Base-by-base conservation (phyloP, 2,329 filamentous ascomycete species). In the Thielaviopsis musarum region DNA sequence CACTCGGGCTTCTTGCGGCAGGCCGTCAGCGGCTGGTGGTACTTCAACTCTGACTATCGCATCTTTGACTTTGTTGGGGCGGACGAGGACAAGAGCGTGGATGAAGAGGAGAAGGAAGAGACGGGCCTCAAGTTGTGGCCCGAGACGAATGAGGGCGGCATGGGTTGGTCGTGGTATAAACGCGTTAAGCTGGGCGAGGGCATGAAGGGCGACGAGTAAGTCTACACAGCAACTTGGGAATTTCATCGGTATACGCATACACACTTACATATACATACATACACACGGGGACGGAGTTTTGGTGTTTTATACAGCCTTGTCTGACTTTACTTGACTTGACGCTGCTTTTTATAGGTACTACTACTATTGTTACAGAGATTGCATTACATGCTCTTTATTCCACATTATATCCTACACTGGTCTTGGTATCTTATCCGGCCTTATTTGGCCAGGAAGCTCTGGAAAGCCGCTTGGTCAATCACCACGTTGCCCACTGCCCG, bases 401-500 rank as follows among this genome's bases (percentile, higher is more conserved):
- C 17, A 52, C 38, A 58, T 38, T 45, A 52, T 52, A 34, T 52
- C 53, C 21, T 56, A 61, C 48, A 59, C 17, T 38, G n/a, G n/a
- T 22, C 41, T 26, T 24, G 15, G 9, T 49, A 19, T 49, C 17
- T 34, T 24, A 1, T 38, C 19, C 24, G 12, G 6, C 45, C 7
- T 5, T 53, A 54, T 30, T 93, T 95, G 0, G 90, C 80, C 69
- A 98, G 72, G 70, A 98, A 98, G 65, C 83, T 88, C 71, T 98
- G 93, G 69, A 97, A 98, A 2, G 91, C 90, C 65, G 89, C 87
- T 66, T 96, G 90, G 63, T 97, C 91, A 70, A 98, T 97, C n/a
- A 90, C 80, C 0, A 98, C 91, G 68, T 95, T 95, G 0, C 93
- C 88, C 5, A 91, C 84, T 0, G 85, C 80, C 61, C 88, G 82